A percentile compares a stretch with the other conserved stretches of the same genome.
phyloP scores from a whole-genome alignment of 306 rosid genomes.

The Lupinus albus region DNA sequence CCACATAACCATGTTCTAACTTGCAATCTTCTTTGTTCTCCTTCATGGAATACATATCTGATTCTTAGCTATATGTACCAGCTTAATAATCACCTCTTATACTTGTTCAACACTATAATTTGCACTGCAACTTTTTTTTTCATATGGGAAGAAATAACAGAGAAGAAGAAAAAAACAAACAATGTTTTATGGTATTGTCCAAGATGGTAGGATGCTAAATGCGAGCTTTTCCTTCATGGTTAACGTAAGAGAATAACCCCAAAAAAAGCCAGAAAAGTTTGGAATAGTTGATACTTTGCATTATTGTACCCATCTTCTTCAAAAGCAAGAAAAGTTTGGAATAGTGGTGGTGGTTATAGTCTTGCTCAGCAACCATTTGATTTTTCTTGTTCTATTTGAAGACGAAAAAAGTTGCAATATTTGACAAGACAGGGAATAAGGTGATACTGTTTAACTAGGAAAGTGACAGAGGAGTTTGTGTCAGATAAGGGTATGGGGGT shows the following conservation, averaged over 20 bases:
- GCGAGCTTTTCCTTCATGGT: constrained; percentile 74
- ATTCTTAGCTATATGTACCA: constrained; percentile 3
- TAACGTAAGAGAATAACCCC: constrained; percentile 60
- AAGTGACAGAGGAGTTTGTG: constrained; percentile 24
- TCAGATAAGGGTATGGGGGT: not conserved
- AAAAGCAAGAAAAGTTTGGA: constrained; percentile 46
- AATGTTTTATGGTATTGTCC: not conserved
- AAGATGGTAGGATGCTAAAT: constrained; percentile 43
- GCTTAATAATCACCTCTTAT: constrained; percentile 17
- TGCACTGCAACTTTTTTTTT: not conserved
- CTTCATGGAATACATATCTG: constrained; percentile 49
- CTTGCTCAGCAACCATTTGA: constrained; percentile 50
- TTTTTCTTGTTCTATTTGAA: constrained; percentile 42
- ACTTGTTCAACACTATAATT: no score
- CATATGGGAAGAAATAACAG: not conserved
- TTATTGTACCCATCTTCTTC: constrained; percentile 51
- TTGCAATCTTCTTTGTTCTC: constrained; percentile 37
- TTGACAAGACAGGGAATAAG: constrained; percentile 44
- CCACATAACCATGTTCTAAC: constrained; percentile 52
- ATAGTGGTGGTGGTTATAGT: constrained; percentile 2
- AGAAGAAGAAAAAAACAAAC: not conserved
- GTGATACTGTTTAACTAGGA: constrained; percentile 21
- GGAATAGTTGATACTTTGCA: constrained; percentile 62
- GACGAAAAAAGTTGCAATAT: constrained; percentile 32
- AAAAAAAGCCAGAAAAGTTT: constrained; percentile 61